These are phyloP conservation scores for Fusarium papillatum DNA, from an alignment of 2,329 filamentous ascomycete species.

Conservation along the genomic window DNA sequence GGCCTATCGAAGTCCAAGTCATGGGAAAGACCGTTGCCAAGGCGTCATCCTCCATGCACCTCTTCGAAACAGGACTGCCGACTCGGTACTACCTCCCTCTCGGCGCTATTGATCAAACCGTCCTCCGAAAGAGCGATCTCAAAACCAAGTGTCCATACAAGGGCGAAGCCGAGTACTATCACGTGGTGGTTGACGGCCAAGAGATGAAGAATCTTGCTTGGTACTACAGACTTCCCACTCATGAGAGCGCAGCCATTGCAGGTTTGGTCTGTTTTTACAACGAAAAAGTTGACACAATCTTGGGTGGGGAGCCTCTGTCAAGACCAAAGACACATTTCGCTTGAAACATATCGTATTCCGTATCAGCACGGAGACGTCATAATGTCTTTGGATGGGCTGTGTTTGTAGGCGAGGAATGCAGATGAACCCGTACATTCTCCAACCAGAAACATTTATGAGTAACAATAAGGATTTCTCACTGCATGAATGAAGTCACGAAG, in stretches of 20 bases:
- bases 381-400: neutral
- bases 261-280: conserved; percentile 76
- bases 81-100: conserved; percentile 71
- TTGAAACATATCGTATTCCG: conserved; percentile 12
- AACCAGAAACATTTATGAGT: neutral
- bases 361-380: neutral
- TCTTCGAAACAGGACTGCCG: conserved; percentile 72
- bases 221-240: conserved; percentile 71
- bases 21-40: conserved; percentile 62
- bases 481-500: neutral
- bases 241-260: conserved; percentile 68
- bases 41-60: conserved; percentile 61
- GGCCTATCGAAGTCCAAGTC: conserved; percentile 64
- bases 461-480: neutral
- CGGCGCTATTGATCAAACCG: conserved; percentile 59
- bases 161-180: conserved; percentile 73
- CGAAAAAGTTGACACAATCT: conserved; percentile 74
- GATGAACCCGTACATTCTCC: neutral
- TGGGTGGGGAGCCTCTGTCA: conserved; percentile 61
- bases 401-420: neutral
- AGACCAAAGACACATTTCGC: conserved; percentile 47
- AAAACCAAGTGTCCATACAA: conserved; percentile 77
- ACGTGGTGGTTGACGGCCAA: conserved; percentile 61
- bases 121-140: conserved; percentile 64
- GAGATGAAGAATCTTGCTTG: conserved; percentile 68